Evolutionary conservation across 305 asterid genomes (phyloP), one percentile per base, ranked within the genome.

Genomic region (Solanum aculeatissimum): DNA sequence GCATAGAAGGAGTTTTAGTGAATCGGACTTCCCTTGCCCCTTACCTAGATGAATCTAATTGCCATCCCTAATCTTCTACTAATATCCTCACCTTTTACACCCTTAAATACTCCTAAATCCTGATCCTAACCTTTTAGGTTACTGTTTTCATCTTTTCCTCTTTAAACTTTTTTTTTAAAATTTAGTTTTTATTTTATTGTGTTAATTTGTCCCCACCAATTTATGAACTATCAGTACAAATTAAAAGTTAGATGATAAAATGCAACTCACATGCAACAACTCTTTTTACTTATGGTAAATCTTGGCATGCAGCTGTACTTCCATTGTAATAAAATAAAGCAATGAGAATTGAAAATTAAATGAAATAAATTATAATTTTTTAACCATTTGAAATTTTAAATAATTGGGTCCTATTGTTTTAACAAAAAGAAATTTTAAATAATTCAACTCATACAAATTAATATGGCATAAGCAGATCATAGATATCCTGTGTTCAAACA

Each of bases 11-110:
- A 35, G 40, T 4, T 35, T 35, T 4, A 35, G 6, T 35, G 40
- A 5, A 35, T 5, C 7, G 5, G 5, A 35, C 6, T 35, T 35
- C 40, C 40, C 6, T 35, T 35, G 40, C 1, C 40, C 7, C 0
- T 25, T 51, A 10, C 63, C 53, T 49, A 51, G 60, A 38, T 88
- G 88, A 85, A 87, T 85, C 88, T 78, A 82, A 85, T 82, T 42
- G 79, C 70, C 45, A 82, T 75, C 72, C 63, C 80, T 84, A 83
- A 74, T 82, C 87, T 69, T 83, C 83, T 84, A 83, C 83, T 84
- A 83, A 86, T 86, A 86, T 83, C 35, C 90, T 81, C 38, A 63
- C 87, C 81, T 83, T 78, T 70, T 83, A 3, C 38, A 65, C 29
- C 12, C 60, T 43, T 87, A 55, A 82, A 83, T 79, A 15, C 85